Evolutionary conservation across 805 yeast species (phyloP).

Genomic region (Sungouiozyma ichnusensis): DNA sequence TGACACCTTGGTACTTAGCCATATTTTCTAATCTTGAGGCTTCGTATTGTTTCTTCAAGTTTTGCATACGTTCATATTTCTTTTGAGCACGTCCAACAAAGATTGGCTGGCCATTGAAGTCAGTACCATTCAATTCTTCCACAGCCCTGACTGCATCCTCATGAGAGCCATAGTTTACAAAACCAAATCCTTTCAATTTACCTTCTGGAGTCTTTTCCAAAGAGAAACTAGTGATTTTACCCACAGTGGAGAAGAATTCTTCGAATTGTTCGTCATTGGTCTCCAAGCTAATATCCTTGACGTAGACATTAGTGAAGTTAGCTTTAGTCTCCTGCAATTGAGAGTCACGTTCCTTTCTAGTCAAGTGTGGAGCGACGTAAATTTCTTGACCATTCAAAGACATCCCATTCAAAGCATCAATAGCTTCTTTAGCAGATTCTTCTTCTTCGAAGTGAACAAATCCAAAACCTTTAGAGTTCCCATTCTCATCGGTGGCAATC

Average conservation of each 20-base stretch:
- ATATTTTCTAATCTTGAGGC: conserved; percentile 82
- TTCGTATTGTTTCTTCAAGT: conserved; percentile 90
- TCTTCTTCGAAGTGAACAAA: conserved; percentile 92
- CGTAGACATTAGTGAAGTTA: conserved; percentile 91
- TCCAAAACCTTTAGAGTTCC: conserved; percentile 91
- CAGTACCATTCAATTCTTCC: conserved; percentile 81
- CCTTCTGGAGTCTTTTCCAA: conserved; percentile 76
- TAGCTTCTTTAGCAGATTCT: conserved; percentile 89
- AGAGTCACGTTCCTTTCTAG: conserved; percentile 89
- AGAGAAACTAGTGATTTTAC: conserved; percentile 74
- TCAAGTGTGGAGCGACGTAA: conserved; percentile 86
- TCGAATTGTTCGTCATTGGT: conserved; percentile 61
- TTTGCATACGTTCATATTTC: conserved; percentile 95
- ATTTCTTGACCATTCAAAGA: conserved; percentile 91
- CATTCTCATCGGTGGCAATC: conserved; percentile 89
- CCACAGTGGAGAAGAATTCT: conserved; percentile 61
- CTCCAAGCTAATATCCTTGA: conserved; percentile 75
- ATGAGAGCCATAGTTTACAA: conserved; percentile 83
- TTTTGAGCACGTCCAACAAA: conserved; percentile 99
- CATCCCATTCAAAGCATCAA: conserved; percentile 98
- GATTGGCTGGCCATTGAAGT: conserved; percentile 72
- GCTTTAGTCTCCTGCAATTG: conserved; percentile 84
- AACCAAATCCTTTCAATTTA: conserved; percentile 91
- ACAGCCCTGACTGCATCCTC: conserved; percentile 85
- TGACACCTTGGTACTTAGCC: conserved; percentile 93